Conservation (phyloP, 306 rosid genomes). For the Casuarina glauca region DNA sequence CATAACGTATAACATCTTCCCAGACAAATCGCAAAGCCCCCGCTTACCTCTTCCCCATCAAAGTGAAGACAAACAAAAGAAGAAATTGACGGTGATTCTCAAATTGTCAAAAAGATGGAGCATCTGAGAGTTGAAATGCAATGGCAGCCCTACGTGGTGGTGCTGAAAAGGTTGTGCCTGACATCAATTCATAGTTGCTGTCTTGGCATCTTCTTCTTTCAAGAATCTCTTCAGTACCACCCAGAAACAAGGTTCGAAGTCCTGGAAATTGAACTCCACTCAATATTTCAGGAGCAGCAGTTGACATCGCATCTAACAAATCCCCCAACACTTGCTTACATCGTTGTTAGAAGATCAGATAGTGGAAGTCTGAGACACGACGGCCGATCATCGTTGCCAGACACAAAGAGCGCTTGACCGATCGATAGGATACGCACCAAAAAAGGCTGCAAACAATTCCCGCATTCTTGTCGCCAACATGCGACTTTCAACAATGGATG, state of each 20-base stretch:
- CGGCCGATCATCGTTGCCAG: not conserved
- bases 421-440: not conserved
- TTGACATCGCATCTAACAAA: no score
- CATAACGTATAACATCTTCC: no score
- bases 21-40: no score
- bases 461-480: not conserved
- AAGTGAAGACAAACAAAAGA: no score
- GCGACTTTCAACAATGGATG: constrained; percentile 1
- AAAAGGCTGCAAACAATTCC: not conserved
- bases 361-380: not conserved
- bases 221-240: not conserved
- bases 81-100: not conserved
- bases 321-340: no score
- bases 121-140: not conserved
- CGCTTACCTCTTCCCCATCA: no score
- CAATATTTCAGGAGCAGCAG: not conserved
- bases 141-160: not conserved
- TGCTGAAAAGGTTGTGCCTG: not conserved
- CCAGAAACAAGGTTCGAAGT: not conserved
- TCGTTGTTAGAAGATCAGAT: not conserved
- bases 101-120: not conserved
- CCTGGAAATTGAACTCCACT: not conserved
- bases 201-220: not conserved
- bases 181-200: not conserved
- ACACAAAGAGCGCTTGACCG: not conserved